Evolutionary conservation across 345 rosid genomes (phyloP).

Genomic region (Syzygium grande): DNA sequence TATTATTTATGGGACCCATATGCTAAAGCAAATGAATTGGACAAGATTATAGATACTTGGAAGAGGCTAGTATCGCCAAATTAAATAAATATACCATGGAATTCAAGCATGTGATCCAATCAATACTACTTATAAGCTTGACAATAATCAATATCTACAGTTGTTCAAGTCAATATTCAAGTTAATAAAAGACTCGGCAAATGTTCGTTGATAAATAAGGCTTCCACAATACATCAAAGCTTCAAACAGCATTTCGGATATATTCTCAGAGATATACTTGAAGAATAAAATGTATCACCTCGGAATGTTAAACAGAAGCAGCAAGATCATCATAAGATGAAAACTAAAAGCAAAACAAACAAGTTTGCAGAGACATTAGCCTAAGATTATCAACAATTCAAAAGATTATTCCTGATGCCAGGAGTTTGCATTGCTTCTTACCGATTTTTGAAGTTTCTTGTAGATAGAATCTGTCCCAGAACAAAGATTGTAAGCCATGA

Average conservation of each 20-base stretch:
- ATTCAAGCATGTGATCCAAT: not conserved
- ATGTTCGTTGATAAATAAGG: not conserved
- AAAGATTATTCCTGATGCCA: not conserved
- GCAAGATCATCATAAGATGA: too few relatives aligned
- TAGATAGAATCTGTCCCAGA: slow-evolving; percentile 72
- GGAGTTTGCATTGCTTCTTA: slow-evolving; percentile 7
- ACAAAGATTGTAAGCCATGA: slow-evolving; percentile 85
- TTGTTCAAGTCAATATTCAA: not conserved
- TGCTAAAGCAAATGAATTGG: not conserved
- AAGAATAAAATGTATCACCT: not conserved
- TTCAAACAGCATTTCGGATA: not conserved
- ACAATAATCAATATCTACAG: not conserved
- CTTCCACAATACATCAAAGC: not conserved
- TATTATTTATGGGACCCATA: not conserved
- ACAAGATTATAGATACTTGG: not conserved
- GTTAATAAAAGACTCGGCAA: not conserved
- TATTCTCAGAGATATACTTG: not conserved
- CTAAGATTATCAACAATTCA: not conserved
- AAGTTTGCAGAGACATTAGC: not conserved
- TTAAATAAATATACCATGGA: not conserved
- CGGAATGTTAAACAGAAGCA: not conserved
- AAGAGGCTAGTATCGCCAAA: not conserved
- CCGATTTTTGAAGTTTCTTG: slow-evolving; percentile 86
- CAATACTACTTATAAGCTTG: not conserved
- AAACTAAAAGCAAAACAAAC: too few relatives aligned